Conservation (phyloP, 371 early-diverging fungal genomes). For the Vairimorpha ceranae region DNA sequence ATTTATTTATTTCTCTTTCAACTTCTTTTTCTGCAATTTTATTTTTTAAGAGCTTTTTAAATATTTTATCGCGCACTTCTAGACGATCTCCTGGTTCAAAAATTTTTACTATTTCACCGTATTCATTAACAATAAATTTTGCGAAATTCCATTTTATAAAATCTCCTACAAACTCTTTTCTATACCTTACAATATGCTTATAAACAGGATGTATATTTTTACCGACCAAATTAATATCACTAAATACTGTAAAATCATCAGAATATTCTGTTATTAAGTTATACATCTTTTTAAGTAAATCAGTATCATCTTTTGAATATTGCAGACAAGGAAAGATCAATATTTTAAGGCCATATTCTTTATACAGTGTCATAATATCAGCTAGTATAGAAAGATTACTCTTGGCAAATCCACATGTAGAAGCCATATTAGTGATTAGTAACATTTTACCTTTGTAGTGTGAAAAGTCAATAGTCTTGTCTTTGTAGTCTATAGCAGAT, state of each 20-base stretch:
- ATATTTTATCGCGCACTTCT: conserved; percentile 19
- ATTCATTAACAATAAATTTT: conserved; percentile 69
- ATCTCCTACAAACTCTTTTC: conserved; percentile 65
- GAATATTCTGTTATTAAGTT: conserved; percentile 53
- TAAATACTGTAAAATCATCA: conserved; percentile 73
- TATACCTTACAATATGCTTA: conserved; percentile 67
- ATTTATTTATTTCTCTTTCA: background rate
- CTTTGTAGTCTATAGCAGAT: conserved; percentile 2
- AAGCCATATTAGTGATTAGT: background rate
- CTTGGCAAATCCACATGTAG: background rate
- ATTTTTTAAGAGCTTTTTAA: background rate
- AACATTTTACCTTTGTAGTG: background rate
- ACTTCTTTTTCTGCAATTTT: background rate
- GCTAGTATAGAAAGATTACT: background rate
- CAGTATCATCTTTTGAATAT: conserved; percentile 72
- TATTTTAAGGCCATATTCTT: conserved; percentile 67
- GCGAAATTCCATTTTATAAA: conserved; percentile 63
- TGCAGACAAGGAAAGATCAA: conserved; percentile 77
- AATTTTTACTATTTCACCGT: conserved; percentile 68
- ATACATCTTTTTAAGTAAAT: conserved; percentile 64
- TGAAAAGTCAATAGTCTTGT: background rate
- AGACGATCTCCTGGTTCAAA: conserved; percentile 63
- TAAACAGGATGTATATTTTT: conserved; percentile 69
- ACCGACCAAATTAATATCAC: conserved; percentile 76
- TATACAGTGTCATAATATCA: conserved; percentile 62